Evolutionary conservation across 148 eudicot genomes (phyloP), one percentile per base, ranked within the genome.

Genomic region (Diospyros lotus): DNA sequence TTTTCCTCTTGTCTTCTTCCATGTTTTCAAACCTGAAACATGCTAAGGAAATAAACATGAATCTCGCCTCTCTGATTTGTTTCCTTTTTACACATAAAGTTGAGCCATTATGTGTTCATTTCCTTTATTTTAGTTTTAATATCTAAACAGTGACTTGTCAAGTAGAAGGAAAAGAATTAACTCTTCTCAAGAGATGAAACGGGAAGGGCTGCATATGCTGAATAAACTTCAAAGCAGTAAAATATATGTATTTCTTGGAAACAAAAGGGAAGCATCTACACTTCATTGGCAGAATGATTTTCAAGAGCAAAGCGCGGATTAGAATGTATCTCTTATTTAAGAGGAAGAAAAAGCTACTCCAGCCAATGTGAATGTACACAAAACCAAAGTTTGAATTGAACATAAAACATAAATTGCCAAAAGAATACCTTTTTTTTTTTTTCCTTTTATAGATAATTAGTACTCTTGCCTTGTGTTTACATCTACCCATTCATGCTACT

Each of bases 291-390:
- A 67, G 9, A 76, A 48, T 52, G 45, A 58, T 56, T 76, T 62
- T 73, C 48, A 59, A 69, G 28, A 13, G 38, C 41, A 7, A 42
- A 58, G 12, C 39, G 43, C 64, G 58, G 40, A 52, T 53, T 54
- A 48, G 63, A 72, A 69, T 63, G 48, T 75, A 66, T 74, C 71
- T 50, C 40, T 79, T 75, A 56, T 72, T 68, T 39, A 2, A 55
- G 76, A 78, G 79, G 58, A 74, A 39, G 79, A 71, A n/a, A 73
- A 51, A 41, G 39, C 63, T 52, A 81, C 69, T 80, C 81, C 74
- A 60, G 75, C 77, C 73, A 75, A 77, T 62, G 54, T 81, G 77
- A 80, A 66, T 80, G 75, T 82, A 87, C 87, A 87, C 69, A 73
- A 76, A 77, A 77, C 68, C 43, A 17, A 56, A 66, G 71, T 40